Conservation (phyloP, 345 rosid genomes). For the Ceriops tagal region DNA sequence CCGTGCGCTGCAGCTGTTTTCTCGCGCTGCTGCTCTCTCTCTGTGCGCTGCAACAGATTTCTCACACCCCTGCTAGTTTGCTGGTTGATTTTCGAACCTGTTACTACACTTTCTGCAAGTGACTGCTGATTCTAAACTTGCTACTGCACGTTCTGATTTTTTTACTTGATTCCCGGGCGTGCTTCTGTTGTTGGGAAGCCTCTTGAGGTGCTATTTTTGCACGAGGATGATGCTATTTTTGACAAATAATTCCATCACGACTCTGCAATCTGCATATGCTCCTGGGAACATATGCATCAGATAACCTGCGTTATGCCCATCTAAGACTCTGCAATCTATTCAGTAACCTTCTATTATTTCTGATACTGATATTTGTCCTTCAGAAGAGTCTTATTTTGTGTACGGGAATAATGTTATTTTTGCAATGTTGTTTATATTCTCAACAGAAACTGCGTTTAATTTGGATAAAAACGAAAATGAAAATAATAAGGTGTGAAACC, state of each 20-base stretch:
- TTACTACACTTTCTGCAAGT: no score
- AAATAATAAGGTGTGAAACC: background rate
- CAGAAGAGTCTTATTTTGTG: slow-evolving; percentile 9
- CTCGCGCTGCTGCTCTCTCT: no score
- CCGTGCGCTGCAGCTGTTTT: no score
- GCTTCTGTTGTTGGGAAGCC: no score
- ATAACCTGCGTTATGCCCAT: slow-evolving; percentile 27
- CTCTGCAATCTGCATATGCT: background rate
- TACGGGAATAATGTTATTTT: slow-evolving; percentile 19
- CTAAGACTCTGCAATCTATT: slow-evolving; percentile 19
- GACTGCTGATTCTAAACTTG: no score
- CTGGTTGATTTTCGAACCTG: no score
- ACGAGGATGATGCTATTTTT: no score
- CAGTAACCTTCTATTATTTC: background rate
- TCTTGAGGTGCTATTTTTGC: no score
- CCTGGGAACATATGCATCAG: slow-evolving; percentile 15
- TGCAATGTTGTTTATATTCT: slow-evolving; percentile 31
- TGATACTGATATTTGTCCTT: slow-evolving; percentile 14
- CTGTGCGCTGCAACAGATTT: no score
- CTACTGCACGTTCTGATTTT: no score
- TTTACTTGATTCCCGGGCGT: no score
- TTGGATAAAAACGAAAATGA: slow-evolving; percentile 8
- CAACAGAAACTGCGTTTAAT: slow-evolving; percentile 13
- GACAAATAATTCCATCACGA: slow-evolving; percentile 12
- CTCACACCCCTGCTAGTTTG: no score